These are phyloP conservation scores for Platanthera zijinensis DNA, from an alignment of 106 monocot species.

Conservation along the genomic window DNA sequence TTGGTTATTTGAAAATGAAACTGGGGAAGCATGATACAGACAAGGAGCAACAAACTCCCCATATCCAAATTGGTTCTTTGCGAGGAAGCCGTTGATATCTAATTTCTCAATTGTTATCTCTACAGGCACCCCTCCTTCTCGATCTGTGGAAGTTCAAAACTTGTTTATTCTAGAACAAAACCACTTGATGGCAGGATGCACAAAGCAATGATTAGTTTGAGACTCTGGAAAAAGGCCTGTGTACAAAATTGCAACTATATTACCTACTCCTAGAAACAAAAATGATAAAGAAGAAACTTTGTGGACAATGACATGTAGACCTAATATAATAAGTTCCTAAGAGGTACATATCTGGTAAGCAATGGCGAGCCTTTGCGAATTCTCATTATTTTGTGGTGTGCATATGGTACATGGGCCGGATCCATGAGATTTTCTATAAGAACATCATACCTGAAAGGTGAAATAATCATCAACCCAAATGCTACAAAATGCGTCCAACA, in stretches of 20 bases:
- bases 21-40: constrained; percentile 30
- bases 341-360: constrained; percentile 49
- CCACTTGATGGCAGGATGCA: neutral
- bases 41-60: constrained; percentile 67
- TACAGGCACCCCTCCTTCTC: constrained; percentile 64
- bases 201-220: neutral
- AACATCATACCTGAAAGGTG: constrained; percentile 74
- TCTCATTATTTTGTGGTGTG: constrained; percentile 75
- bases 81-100: constrained; percentile 38
- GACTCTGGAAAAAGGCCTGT: neutral
- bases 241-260: neutral
- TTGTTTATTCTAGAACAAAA: neutral
- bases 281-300: neutral
- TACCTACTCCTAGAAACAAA: neutral
- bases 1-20: constrained; percentile 12
- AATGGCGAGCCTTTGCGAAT: constrained; percentile 22
- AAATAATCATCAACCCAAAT: neutral
- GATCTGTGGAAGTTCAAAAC: constrained; percentile 43
- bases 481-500: neutral
- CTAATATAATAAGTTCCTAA: neutral
- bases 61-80: constrained; percentile 25
- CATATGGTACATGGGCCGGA: constrained; percentile 88
- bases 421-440: constrained; percentile 93
- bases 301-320: neutral
- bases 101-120: constrained; percentile 39